phyloP scores from a whole-genome alignment of 2,329 filamentous ascomycete genomes.

The Fusarium heterosporum region DNA sequence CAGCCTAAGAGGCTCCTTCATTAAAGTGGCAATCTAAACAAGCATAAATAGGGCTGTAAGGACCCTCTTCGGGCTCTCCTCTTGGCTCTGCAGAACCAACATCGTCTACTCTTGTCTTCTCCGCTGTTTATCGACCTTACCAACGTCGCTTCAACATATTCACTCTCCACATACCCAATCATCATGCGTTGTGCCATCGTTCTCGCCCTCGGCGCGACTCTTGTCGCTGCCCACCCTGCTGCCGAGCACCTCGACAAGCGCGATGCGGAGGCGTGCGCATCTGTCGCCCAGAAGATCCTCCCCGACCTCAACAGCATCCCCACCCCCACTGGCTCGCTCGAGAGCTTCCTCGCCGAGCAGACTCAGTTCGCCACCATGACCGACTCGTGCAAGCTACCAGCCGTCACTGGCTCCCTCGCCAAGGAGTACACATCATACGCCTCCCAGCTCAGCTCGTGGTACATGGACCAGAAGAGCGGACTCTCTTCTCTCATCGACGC shows the following conservation, averaged over 20 bases:
- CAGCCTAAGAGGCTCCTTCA: background rate
- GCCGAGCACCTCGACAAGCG: conserved; percentile 30
- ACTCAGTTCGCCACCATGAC: conserved; percentile 39
- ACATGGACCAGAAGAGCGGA: conserved; percentile 27
- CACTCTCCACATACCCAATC: background rate
- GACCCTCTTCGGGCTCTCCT: too few species aligned
- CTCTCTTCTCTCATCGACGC: conserved; percentile 41
- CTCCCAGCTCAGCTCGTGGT: conserved; percentile 41
- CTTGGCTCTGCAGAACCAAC: background rate
- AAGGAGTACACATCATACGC: conserved; percentile 45
- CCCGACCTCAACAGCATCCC: conserved; percentile 40
- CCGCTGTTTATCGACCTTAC: background rate
- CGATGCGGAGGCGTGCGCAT: conserved; percentile 35
- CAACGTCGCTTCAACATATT: background rate
- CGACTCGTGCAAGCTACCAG: conserved; percentile 43
- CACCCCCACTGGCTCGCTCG: conserved; percentile 32
- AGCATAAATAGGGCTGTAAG: background rate
- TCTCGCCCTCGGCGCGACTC: conserved; percentile 19
- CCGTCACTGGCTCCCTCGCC: conserved; percentile 45
- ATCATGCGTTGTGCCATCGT: conserved; percentile 28
- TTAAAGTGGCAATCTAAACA: background rate
- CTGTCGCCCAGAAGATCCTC: conserved; percentile 34
- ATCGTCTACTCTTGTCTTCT: too few species aligned
- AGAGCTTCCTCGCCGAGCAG: conserved; percentile 34
- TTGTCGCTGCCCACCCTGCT: conserved; percentile 22